Percentiles rank a stretch among this genome's conserved stretches.
Conservation (phyloP, 2,329 filamentous ascomycete species). For the Cylindrodendrum hubeiense region DNA sequence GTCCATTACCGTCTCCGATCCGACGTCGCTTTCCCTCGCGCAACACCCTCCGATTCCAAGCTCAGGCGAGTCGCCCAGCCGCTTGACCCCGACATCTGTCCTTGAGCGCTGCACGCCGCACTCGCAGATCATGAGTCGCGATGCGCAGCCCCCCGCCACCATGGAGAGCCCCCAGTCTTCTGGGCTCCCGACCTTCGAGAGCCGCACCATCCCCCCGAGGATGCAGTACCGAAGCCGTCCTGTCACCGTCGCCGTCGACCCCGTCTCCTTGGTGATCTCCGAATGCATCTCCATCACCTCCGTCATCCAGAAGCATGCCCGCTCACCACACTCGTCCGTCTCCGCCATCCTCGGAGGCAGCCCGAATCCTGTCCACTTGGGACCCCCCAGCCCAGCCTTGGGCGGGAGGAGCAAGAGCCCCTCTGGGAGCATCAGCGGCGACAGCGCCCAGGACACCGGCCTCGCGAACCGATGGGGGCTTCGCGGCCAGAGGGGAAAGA, state of each 20-base stretch:
- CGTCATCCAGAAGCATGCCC: slow-evolving; percentile 96
- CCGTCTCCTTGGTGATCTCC: slow-evolving; percentile 92
- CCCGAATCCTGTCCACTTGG: slow-evolving; percentile 68
- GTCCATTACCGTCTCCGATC: slow-evolving; percentile 16
- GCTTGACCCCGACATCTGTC: slow-evolving; percentile 30
- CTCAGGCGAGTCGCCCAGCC: slow-evolving; percentile 22
- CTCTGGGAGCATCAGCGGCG: slow-evolving; percentile 49
- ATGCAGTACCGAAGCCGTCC: slow-evolving; percentile 72
- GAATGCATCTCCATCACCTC: slow-evolving; percentile 99
- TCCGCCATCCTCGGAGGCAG: slow-evolving; percentile 91
- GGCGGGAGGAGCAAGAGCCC: slow-evolving; percentile 58
- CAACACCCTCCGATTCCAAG: not conserved
- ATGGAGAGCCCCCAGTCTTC: slow-evolving; percentile 43
- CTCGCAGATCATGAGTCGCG: slow-evolving; percentile 48
- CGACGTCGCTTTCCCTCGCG: slow-evolving; percentile 1
- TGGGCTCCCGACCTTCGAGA: slow-evolving; percentile 35
- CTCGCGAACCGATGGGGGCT: slow-evolving; percentile 91
- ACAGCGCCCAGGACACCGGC: slow-evolving; percentile 64
- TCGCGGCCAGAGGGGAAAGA: slow-evolving; percentile 94
- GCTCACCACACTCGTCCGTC: slow-evolving; percentile 95
- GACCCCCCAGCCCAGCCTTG: slow-evolving; percentile 58
- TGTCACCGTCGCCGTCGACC: slow-evolving; percentile 87
- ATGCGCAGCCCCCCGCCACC: slow-evolving; percentile 43
- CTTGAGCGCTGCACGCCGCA: slow-evolving; percentile 21
- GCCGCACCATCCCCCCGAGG: slow-evolving; percentile 53